Base-by-base conservation (phyloP, 2,329 filamentous ascomycete species). In the Seiridium cupressi region DNA sequence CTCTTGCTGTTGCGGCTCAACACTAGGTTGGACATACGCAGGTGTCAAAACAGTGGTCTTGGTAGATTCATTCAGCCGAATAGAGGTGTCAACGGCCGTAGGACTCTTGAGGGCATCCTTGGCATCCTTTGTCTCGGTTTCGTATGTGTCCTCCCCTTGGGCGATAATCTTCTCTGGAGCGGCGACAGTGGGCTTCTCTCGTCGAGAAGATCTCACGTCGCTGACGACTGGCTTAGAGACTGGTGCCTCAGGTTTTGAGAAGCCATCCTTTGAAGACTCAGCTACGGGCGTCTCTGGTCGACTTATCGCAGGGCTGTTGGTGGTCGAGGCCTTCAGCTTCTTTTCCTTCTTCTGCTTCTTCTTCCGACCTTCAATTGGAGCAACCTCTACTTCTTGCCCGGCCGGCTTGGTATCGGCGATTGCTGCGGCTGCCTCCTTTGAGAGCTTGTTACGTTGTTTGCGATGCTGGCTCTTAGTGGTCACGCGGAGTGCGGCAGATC, bases 331-430 rank as follows among this genome's bases (percentile, higher is more conserved):
- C 67, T 85, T 88, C 66, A 89, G 86, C 66, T 68, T 72, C 67
- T 85, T 88, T 67, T 89, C 87, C 75, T 92, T 94, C 80, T 91
- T 93, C 72, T 91, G 86, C 77, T 94, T 95, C 80, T 92, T 94
- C 80, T 93, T 93, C 57, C 91, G 85, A 40, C 90, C 90, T 54
- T 92, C 73, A 46, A 96, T 89, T 0, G 92, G 91, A 6, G 87
- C 91, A 65, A 85, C 83, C 64, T 86, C 83, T 13, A 77, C 76
- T 56, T 84, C 79, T 10, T 80, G 73, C 61, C 88, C 87, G 11
- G 76, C 68, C 54, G 81, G 79, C 63, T 83, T 68, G 1, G 76
- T 66, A 62, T 85, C 84, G 3, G 74, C 76, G 61, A 87, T 81
- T 40, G 87, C 81, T 44, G 81, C 72, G 18, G 80, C 81, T 59